These are phyloP conservation scores for Melanomma pulvis-pyrius DNA, from an alignment of 495 filamentous ascomycete species.

Conservation along the genomic window DNA sequence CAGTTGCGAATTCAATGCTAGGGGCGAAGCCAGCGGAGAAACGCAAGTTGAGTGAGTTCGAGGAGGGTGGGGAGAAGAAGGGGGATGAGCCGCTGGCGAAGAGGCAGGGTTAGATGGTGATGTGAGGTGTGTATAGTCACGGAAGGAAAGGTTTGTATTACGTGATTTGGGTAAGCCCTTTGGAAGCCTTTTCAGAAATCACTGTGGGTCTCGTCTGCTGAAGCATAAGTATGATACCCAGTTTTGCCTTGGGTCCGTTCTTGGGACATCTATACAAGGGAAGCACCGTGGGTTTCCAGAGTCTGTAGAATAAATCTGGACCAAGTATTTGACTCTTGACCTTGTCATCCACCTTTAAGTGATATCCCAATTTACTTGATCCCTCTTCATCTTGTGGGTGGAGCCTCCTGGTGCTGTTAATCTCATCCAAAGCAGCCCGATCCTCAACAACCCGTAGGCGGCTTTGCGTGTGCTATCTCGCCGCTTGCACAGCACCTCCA, in stretches of 20 bases:
- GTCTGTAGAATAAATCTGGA: background rate
- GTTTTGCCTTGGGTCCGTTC: background rate
- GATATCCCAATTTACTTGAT: too few relatives aligned
- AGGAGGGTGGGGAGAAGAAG: background rate
- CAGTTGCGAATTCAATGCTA: too few relatives aligned
- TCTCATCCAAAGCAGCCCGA: too few relatives aligned
- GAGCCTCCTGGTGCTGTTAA: too few relatives aligned
- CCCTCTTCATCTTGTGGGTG: too few relatives aligned
- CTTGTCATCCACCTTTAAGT: too few relatives aligned
- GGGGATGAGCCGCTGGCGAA: background rate
- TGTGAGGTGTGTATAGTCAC: background rate
- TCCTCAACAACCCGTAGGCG: too few relatives aligned
- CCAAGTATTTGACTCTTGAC: background rate
- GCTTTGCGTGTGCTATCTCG: too few relatives aligned
- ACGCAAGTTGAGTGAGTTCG: conserved; percentile 5
- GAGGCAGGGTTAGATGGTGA: conserved; percentile 1
- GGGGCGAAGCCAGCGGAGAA: conserved; percentile 3
- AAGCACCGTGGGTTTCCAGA: background rate
- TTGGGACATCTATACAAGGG: background rate
- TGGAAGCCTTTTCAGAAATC: too few relatives aligned
- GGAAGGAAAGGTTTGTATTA: background rate
- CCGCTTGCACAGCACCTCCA: too few relatives aligned
- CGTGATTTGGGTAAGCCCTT: background rate
- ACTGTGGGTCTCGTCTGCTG: too few relatives aligned
- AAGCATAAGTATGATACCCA: background rate